Evolutionary conservation across 306 rosid genomes (phyloP).

Genomic region (Casuarina glauca): DNA sequence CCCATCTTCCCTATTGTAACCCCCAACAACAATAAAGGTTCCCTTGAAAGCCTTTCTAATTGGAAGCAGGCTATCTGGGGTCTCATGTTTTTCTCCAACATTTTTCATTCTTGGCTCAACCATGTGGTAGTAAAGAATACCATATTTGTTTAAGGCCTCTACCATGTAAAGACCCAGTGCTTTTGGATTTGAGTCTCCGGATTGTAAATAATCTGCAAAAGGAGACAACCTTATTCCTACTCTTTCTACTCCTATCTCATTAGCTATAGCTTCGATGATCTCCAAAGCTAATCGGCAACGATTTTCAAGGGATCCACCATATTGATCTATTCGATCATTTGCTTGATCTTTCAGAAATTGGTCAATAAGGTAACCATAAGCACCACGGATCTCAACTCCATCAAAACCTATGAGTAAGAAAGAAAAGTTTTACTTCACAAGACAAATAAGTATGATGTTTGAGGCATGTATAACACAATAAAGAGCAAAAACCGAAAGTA

Average conservation of each 20-base stretch:
- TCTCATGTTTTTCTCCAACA: background rate
- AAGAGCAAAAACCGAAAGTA: no score
- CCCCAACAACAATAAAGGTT: constrained; percentile 32
- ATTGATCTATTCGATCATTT: no score
- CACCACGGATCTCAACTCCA: no score
- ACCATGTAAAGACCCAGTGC: constrained; percentile 48
- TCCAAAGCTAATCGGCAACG: constrained; percentile 44
- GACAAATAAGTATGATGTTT: no score
- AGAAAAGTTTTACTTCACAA: background rate
- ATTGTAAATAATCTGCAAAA: constrained; percentile 41
- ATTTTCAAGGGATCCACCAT: no score
- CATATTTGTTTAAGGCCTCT: constrained; percentile 46
- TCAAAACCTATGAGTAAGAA: constrained; percentile 26
- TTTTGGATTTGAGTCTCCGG: constrained; percentile 55
- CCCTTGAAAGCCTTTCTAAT: constrained; percentile 37
- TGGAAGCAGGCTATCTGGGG: constrained; percentile 16
- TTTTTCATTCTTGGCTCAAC: constrained; percentile 39
- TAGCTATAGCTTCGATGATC: constrained; percentile 47
- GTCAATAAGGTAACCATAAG: no score
- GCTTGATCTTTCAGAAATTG: no score
- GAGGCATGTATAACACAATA: no score
- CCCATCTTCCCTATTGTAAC: constrained; percentile 32
- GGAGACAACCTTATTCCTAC: constrained; percentile 72
- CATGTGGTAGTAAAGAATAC: constrained; percentile 41
- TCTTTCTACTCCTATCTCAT: constrained; percentile 60